phyloP scores from a whole-genome alignment of 129 eudicot genomes.

The Logfia minima region DNA sequence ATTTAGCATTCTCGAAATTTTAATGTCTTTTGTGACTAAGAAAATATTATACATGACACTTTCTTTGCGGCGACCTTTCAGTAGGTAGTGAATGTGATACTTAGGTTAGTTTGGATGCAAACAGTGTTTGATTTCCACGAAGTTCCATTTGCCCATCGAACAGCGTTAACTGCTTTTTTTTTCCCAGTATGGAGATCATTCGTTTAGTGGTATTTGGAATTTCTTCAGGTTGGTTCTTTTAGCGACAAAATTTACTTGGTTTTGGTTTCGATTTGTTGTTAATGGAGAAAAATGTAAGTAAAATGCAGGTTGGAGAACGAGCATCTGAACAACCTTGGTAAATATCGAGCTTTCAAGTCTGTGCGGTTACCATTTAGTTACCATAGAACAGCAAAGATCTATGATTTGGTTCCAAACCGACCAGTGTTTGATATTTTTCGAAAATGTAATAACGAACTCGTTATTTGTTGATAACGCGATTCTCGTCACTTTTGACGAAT shows the following conservation, averaged over 20 bases:
- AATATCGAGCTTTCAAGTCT: conserved; percentile 58
- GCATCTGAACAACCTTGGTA: conserved; percentile 61
- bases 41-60: neutral
- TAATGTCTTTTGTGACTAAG: neutral
- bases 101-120: conserved; percentile 48
- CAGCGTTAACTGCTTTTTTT: conserved; percentile 45
- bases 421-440: neutral
- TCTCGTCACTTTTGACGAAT: too few species aligned
- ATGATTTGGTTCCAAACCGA: neutral
- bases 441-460: neutral
- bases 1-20: neutral
- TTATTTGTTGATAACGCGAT: too few species aligned
- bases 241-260: neutral
- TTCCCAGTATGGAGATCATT: conserved; percentile 58
- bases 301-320: conserved; percentile 54
- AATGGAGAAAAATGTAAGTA: neutral
- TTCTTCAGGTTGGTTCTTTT: conserved; percentile 50
- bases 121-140: conserved; percentile 44
- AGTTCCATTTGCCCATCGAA: conserved; percentile 50
- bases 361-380: conserved; percentile 61
- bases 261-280: neutral
- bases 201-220: conserved; percentile 73
- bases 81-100: conserved; percentile 35
- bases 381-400: neutral
- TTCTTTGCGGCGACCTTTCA: neutral